Base-by-base conservation (phyloP, 768 basidiomycete species). In the Heimioporus sp. region DNA sequence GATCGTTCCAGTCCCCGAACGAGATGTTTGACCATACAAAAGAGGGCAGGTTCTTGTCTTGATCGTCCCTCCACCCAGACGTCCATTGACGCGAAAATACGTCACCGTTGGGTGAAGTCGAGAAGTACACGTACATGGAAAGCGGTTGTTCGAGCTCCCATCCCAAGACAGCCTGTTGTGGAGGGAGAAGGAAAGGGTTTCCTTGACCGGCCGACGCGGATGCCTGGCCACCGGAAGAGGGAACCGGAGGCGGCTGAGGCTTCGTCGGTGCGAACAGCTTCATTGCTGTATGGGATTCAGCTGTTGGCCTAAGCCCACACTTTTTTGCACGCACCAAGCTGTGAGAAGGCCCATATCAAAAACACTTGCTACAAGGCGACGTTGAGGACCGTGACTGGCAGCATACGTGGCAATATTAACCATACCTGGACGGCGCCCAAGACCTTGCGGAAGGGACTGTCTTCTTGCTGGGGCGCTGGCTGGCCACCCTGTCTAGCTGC, bases 1-100 rank as follows among this genome's bases (percentile, higher is more conserved):
- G 66, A 38, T 90, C 85, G 39, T 76, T 79, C 79, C 81, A 93
- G 61, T 90, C 80, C 36, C 91, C 91, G 51, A 84, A 90, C 0
- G 80, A 83, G 43, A 93, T 80, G 60, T 90, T 84, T 31, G 82
- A 71, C 91, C 91, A 93, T 17, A 84, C 75, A 54, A 91, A 85
- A 54, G 77, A 76, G 7, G 89, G 89, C 35, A 92, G 70, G 21
- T 64, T 69, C 50, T 74, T 77, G 41, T 78, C 79, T 35, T 72
- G 70, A 45, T 80, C 72, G 47, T 75, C 73, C 39, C 74, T 68
- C 67, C 75, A 79, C 34, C 69, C 74, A 2, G 76, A 72, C n/a
- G 76, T 78, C 79, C 76, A 77, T 48, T 76, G 75, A 34, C 70
- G 70, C 12, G 76, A 72, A 70, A 88, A 88, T 9, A 85, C 76